phyloP scores from a whole-genome alignment of 2,329 filamentous ascomycete species.

The Botryotinia calthae region DNA sequence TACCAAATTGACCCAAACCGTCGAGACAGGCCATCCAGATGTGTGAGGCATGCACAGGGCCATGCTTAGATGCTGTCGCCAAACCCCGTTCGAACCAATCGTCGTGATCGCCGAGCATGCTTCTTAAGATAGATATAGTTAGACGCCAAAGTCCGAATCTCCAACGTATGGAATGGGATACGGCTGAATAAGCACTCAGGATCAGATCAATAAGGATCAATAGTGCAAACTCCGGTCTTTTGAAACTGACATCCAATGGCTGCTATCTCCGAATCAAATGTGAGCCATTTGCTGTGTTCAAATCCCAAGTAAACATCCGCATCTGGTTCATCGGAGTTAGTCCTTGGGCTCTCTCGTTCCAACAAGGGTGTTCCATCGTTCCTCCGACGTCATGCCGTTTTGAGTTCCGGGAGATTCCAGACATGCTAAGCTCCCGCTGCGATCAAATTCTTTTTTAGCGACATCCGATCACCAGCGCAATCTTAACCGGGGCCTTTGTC shows the following conservation, averaged over 20 bases:
- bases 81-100: not conserved
- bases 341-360: not conserved
- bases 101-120: not conserved
- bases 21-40: not conserved
- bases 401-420: not conserved
- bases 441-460: constrained; percentile 4
- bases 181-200: not conserved
- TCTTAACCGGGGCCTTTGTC: not conserved
- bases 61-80: not conserved
- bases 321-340: constrained; percentile 8
- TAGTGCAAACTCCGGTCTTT: not conserved
- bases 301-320: not conserved
- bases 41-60: not conserved
- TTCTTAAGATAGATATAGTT: not conserved
- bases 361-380: not conserved
- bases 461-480: not conserved
- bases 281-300: not conserved
- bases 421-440: not conserved
- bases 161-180: not conserved
- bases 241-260: not conserved
- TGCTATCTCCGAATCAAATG: not conserved
- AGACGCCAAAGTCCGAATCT: constrained; percentile 1
- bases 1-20: not conserved
- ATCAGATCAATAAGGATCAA: not conserved
- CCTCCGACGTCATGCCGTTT: constrained; percentile 1